Evolutionary conservation across 208 protist genomes (phyloP).

Genomic region (Willaertia magna): DNA sequence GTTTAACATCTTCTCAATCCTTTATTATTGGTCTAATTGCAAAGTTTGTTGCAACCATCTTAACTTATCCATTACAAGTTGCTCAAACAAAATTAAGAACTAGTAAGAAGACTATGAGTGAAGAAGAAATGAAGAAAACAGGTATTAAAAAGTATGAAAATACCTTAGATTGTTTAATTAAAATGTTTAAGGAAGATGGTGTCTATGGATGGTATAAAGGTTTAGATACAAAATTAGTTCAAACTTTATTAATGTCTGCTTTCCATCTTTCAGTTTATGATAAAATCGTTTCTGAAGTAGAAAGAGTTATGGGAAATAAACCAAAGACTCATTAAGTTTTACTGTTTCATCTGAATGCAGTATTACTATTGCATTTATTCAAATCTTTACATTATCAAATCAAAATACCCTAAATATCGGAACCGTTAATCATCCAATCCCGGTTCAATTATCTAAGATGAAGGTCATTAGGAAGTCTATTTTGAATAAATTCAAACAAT

Average conservation of each 20-base stretch:
- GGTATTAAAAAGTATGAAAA: neutral
- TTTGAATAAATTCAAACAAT: no score
- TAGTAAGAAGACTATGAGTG: neutral
- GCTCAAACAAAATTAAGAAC: neutral
- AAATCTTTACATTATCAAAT: no score
- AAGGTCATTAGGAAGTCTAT: no score
- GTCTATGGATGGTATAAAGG: constrained; percentile 6
- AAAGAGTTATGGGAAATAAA: neutral
- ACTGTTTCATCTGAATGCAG: no score
- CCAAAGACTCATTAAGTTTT: no score
- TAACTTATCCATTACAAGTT: constrained; percentile 7
- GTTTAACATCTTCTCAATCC: neutral
- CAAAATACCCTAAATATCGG: no score
- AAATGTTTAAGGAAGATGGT: neutral
- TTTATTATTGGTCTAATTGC: neutral
- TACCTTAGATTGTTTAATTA: neutral
- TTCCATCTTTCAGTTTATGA: neutral
- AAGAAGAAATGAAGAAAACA: neutral
- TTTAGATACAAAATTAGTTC: neutral
- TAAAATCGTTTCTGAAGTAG: neutral
- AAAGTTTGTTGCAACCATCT: neutral
- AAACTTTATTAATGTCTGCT: constrained; percentile 6
- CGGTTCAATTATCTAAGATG: no score
- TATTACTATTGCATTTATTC: no score
- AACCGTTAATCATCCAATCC: no score